phyloP scores from a whole-genome alignment of 768 basidiomycete species.

The Leccinum boreale region DNA sequence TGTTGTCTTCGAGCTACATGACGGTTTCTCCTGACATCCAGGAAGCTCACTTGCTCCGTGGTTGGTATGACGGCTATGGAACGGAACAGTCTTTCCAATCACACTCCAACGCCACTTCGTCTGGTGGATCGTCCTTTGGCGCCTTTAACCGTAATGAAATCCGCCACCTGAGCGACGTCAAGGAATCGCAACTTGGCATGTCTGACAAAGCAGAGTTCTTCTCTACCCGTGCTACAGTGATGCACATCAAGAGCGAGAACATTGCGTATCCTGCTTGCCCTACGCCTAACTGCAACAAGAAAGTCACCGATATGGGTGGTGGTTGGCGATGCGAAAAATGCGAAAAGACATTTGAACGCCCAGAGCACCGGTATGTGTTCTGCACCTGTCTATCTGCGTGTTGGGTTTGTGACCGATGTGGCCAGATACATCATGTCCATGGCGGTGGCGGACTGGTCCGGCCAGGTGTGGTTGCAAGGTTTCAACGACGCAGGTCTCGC shows the following conservation, averaged over 20 bases:
- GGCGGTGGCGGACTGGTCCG: constrained; percentile 87
- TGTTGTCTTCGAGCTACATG: constrained; percentile 79
- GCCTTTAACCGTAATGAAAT: constrained; percentile 71
- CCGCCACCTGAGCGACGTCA: constrained; percentile 72
- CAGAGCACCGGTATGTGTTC: constrained; percentile 71
- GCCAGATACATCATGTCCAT: constrained; percentile 76
- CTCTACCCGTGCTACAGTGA: constrained; percentile 75
- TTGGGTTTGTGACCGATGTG: constrained; percentile 2
- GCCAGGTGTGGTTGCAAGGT: constrained; percentile 88
- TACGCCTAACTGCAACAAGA: constrained; percentile 80
- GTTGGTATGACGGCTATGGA: constrained; percentile 87
- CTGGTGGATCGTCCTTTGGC: constrained; percentile 37
- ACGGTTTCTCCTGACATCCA: constrained; percentile 86
- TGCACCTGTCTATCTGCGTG: not conserved
- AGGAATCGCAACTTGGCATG: constrained; percentile 70
- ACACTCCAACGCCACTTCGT: constrained; percentile 47
- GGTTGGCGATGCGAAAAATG: constrained; percentile 97
- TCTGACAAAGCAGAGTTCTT: constrained; percentile 81
- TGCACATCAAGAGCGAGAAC: constrained; percentile 82
- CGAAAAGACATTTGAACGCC: constrained; percentile 60
- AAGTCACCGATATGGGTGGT: constrained; percentile 65
- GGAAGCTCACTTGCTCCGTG: constrained; percentile 81
- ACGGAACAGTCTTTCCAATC: constrained; percentile 63
- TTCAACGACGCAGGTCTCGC: constrained; percentile 89
- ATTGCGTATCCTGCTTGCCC: constrained; percentile 90